These are phyloP conservation scores for Rhizopus microsporus DNA, from an alignment of 371 early-diverging fungal genomes.

Conservation along the genomic window DNA sequence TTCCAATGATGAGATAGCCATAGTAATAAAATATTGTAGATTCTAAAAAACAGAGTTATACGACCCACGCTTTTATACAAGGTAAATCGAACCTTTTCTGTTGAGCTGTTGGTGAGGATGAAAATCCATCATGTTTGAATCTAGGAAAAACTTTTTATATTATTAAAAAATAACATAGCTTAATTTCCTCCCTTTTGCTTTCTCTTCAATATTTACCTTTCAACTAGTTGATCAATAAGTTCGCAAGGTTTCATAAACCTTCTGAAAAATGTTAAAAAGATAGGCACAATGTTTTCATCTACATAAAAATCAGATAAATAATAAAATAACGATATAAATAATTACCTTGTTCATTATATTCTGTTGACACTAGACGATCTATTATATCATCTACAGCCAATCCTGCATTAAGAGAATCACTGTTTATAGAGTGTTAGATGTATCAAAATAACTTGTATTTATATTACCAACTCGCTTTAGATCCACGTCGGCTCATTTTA, in stretches of 20 bases:
- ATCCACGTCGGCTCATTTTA: constrained; percentile 33
- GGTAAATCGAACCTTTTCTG: constrained; percentile 36
- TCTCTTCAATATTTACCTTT: constrained; percentile 28
- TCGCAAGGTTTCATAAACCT: constrained; percentile 59
- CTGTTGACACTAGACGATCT: constrained; percentile 32
- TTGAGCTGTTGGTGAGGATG: constrained; percentile 32
- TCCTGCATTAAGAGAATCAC: constrained; percentile 42
- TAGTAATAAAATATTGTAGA: constrained; percentile 41
- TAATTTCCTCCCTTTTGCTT: neutral
- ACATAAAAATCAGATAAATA: neutral
- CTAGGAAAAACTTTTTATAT: constrained; percentile 16
- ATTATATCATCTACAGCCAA: constrained; percentile 43
- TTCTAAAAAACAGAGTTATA: constrained; percentile 35
- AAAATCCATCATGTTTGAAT: constrained; percentile 37
- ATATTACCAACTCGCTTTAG: constrained; percentile 47
- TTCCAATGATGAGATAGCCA: constrained; percentile 60
- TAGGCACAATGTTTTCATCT: constrained; percentile 45
- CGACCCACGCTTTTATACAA: neutral
- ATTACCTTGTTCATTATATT: constrained; percentile 30
- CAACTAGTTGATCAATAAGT: constrained; percentile 46
- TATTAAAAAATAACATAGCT: constrained; percentile 1
- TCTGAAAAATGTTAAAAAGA: constrained; percentile 59
- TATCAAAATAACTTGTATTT: constrained; percentile 7
- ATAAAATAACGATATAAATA: neutral
- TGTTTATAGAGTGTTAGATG: constrained; percentile 3